Percentiles rank a stretch among this genome's conserved stretches.
These are phyloP conservation scores for Plantago elongata DNA, from an alignment of 257 asterid genomes.

Conservation along the genomic window DNA sequence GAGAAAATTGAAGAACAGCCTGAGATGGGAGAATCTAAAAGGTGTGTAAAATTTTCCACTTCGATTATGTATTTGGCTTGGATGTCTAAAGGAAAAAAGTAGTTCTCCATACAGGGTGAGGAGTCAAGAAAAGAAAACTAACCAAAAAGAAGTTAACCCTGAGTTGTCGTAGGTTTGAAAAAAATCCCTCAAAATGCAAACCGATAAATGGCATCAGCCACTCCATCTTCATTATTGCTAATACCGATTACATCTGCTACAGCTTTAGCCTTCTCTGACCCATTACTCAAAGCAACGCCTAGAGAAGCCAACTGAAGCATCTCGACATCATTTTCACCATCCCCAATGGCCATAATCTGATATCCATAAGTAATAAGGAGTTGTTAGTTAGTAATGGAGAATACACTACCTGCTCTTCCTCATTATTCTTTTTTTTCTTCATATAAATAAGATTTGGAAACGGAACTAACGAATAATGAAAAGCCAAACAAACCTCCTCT, in stretches of 20 bases:
- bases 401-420: neutral
- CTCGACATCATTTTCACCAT: constrained; percentile 96
- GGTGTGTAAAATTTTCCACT: too few relatives aligned
- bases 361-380: constrained; percentile 3
- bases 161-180: constrained; percentile 8
- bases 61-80: too few relatives aligned
- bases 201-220: constrained; percentile 89
- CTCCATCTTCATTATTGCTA: constrained; percentile 97
- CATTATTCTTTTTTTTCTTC: neutral
- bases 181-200: constrained; percentile 60
- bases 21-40: too few relatives aligned
- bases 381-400: neutral
- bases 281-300: constrained; percentile 86
- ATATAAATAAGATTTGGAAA: neutral
- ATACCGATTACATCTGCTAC: constrained; percentile 76
- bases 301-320: constrained; percentile 91
- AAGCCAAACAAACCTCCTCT: constrained; percentile 56
- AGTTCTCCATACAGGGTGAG: too few relatives aligned
- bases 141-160: neutral
- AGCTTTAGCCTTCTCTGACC: constrained; percentile 87
- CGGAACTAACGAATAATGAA: constrained; percentile 1
- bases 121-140: neutral
- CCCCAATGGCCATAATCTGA: constrained; percentile 96
- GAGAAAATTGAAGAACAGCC: neutral
- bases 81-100: too few relatives aligned